Conservation (phyloP, 306 rosid species). For the Hippophae rhamnoides region DNA sequence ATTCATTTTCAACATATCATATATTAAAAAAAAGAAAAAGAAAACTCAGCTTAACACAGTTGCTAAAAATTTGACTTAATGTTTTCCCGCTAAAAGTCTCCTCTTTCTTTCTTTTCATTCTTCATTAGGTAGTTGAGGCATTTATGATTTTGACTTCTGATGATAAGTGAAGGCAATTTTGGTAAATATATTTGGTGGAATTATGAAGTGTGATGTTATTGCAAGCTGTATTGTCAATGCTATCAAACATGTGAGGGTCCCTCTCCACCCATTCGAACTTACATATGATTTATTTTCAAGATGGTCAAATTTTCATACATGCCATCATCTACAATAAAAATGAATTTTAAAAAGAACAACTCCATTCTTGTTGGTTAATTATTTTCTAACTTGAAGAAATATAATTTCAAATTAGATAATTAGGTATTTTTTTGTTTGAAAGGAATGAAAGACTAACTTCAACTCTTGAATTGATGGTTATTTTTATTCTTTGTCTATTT, state of each 20-base stretch:
- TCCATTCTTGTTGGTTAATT: too few species aligned
- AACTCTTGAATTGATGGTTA: too few species aligned
- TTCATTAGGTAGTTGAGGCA: slow-evolving; percentile 82
- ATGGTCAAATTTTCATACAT: slow-evolving; percentile 7
- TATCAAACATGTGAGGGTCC: slow-evolving; percentile 63
- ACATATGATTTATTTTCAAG: slow-evolving; percentile 7
- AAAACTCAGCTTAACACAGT: not conserved
- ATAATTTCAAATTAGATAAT: too few species aligned
- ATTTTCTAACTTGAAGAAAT: too few species aligned
- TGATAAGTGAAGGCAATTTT: slow-evolving; percentile 93
- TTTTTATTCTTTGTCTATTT: not conserved
- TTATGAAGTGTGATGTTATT: slow-evolving; percentile 95
- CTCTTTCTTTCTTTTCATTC: not conserved
- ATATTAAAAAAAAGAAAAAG: not conserved
- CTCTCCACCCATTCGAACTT: not conserved
- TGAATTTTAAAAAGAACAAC: not conserved
- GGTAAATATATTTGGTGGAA: slow-evolving; percentile 97
- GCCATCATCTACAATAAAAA: not conserved
- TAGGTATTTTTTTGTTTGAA: too few species aligned
- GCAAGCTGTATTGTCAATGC: slow-evolving; percentile 98
- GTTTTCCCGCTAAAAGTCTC: not conserved
- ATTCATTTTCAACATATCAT: too few species aligned
- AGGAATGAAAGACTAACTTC: too few species aligned
- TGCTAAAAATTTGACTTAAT: too few species aligned
- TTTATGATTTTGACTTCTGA: slow-evolving; percentile 94